Conservation (phyloP, 2,329 filamentous ascomycete species). For the Huntiella omanensis region DNA sequence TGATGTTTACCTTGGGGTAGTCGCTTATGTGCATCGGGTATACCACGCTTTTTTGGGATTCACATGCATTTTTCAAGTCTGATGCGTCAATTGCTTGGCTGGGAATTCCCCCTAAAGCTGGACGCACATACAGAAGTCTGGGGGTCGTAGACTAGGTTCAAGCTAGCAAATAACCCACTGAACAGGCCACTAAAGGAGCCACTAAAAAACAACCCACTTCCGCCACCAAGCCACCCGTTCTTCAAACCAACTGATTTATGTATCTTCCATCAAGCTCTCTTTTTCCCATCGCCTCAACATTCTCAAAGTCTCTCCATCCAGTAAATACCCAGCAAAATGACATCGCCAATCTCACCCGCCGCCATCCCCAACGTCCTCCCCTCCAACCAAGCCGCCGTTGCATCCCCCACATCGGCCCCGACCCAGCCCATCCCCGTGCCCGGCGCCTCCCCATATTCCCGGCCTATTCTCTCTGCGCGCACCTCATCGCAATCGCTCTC, state of each 20-base stretch:
- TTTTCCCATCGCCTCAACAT: too few relatives aligned
- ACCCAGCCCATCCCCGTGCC: constrained; percentile 16
- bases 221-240: neutral
- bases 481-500: constrained; percentile 8
- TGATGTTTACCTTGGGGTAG: too few relatives aligned
- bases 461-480: constrained; percentile 6
- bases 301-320: too few relatives aligned
- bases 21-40: neutral
- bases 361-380: constrained; percentile 35
- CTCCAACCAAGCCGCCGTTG: constrained; percentile 32
- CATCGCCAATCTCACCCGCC: constrained; percentile 18
- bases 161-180: too few relatives aligned
- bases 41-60: too few relatives aligned
- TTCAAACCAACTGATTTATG: neutral
- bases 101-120: too few relatives aligned
- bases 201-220: neutral
- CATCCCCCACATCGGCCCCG: constrained; percentile 18
- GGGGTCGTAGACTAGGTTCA: too few relatives aligned
- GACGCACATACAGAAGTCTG: too few relatives aligned
- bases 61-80: too few relatives aligned
- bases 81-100: too few relatives aligned
- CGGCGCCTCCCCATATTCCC: constrained; percentile 13
- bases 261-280: neutral
- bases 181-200: neutral
- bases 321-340: constrained; percentile 12